Evolutionary conservation across 2,329 filamentous ascomycete genomes (phyloP).

Genomic region (Seiridium cupressi): DNA sequence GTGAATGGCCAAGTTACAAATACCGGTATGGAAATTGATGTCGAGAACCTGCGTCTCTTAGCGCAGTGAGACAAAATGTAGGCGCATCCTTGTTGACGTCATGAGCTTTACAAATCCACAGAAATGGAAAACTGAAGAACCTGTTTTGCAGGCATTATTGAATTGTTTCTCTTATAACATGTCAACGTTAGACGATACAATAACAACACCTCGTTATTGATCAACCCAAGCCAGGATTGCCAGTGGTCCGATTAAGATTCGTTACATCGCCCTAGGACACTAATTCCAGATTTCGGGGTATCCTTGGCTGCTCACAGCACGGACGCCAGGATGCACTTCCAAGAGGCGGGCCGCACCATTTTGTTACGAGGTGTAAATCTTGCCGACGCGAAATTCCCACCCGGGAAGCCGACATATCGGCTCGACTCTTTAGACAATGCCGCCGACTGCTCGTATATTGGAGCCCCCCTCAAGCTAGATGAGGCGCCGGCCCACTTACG

Average conservation of each 20-base stretch:
- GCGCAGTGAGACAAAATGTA: neutral
- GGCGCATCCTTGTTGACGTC: neutral
- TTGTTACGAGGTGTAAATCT: constrained; percentile 21
- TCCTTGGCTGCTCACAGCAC: neutral
- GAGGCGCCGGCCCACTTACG: constrained; percentile 15
- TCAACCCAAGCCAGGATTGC: neutral
- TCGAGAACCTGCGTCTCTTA: neutral
- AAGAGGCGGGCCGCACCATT: constrained; percentile 16
- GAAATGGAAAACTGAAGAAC: neutral
- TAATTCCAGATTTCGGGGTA: neutral
- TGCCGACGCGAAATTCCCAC: constrained; percentile 19
- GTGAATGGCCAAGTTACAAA: no score
- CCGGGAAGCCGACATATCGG: constrained; percentile 13
- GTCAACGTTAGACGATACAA: neutral
- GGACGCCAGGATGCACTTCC: constrained; percentile 6
- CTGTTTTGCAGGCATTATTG: neutral
- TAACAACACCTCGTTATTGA: neutral
- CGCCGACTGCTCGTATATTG: constrained; percentile 13
- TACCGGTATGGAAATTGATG: neutral
- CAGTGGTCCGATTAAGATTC: neutral
- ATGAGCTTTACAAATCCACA: neutral
- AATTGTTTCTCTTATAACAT: neutral
- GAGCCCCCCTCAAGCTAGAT: constrained; percentile 12
- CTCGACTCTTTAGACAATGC: constrained; percentile 13
- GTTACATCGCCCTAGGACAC: neutral